Conservation (phyloP, 1,139 yeast species). For the Saccharomyces hybrid region DNA sequence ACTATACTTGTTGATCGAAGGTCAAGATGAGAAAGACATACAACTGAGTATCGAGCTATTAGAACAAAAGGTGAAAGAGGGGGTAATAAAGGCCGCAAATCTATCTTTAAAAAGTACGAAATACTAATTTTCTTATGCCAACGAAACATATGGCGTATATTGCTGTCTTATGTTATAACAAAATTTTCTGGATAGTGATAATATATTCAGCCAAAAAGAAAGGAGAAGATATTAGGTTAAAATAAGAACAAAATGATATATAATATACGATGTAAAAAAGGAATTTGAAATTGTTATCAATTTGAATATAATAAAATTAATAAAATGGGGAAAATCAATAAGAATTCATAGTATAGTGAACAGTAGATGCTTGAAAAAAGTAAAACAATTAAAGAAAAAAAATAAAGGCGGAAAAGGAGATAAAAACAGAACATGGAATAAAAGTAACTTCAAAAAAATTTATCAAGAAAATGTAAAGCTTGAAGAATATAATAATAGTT, state of each 20-base stretch:
- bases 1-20: slow-evolving; percentile 73
- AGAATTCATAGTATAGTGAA: background rate
- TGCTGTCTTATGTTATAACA: too few relatives aligned
- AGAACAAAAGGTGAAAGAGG: slow-evolving; percentile 54
- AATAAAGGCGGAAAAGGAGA: background rate
- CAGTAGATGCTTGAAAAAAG: background rate
- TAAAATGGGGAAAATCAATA: background rate
- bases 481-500: background rate
- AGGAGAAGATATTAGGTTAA: background rate
- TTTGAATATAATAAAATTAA: background rate
- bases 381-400: background rate
- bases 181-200: background rate
- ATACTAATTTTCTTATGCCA: slow-evolving; percentile 9
- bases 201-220: background rate
- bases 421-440: background rate
- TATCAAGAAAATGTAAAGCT: background rate
- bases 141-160: background rate
- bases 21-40: slow-evolving; percentile 58
- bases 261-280: background rate
- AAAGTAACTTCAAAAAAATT: background rate
- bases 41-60: slow-evolving; percentile 58
- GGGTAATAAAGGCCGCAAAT: slow-evolving; percentile 34
- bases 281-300: background rate
- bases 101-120: slow-evolving; percentile 25
- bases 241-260: background rate